Conservation (phyloP, 371 early-diverging fungal genomes). For the Rhizomucor pusillus region DNA sequence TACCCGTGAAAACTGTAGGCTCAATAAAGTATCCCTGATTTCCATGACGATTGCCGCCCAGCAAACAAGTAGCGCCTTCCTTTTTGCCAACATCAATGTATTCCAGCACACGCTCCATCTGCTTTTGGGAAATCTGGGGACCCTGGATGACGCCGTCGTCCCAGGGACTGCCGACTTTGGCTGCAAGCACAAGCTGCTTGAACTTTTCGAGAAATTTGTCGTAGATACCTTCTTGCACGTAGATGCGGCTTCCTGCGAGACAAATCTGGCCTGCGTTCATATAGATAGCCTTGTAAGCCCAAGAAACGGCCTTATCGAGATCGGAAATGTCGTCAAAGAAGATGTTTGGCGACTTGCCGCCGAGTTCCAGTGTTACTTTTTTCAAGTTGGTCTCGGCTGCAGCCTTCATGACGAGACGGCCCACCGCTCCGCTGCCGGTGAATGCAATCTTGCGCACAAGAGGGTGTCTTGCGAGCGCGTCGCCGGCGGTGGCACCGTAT, state of each 20-base stretch:
- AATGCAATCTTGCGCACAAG: slow-evolving; percentile 62
- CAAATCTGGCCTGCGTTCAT: slow-evolving; percentile 86
- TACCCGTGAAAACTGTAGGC: slow-evolving; percentile 45
- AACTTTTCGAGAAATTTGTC: slow-evolving; percentile 70
- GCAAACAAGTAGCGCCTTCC: slow-evolving; percentile 46
- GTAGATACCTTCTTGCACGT: slow-evolving; percentile 75
- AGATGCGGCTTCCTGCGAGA: slow-evolving; percentile 83
- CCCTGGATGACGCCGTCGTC: slow-evolving; percentile 64
- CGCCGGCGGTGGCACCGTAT: slow-evolving; percentile 43
- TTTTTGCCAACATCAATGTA: slow-evolving; percentile 51
- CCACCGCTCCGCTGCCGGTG: slow-evolving; percentile 60
- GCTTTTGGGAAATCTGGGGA: slow-evolving; percentile 72
- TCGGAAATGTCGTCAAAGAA: slow-evolving; percentile 84
- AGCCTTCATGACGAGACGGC: slow-evolving; percentile 54
- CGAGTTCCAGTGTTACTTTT: slow-evolving; percentile 78
- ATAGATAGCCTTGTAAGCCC: slow-evolving; percentile 71
- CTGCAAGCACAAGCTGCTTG: slow-evolving; percentile 53
- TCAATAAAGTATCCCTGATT: slow-evolving; percentile 52
- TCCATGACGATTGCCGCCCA: slow-evolving; percentile 50
- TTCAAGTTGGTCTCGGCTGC: slow-evolving; percentile 72
- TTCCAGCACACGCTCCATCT: slow-evolving; percentile 69
- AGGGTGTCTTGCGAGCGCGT: slow-evolving; percentile 33
- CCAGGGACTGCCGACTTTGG: slow-evolving; percentile 61
- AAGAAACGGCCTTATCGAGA: slow-evolving; percentile 73
- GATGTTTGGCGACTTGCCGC: slow-evolving; percentile 89